These are phyloP conservation scores for Chaetomium cochliodes DNA, from an alignment of 495 filamentous ascomycete species.

Conservation along the genomic window DNA sequence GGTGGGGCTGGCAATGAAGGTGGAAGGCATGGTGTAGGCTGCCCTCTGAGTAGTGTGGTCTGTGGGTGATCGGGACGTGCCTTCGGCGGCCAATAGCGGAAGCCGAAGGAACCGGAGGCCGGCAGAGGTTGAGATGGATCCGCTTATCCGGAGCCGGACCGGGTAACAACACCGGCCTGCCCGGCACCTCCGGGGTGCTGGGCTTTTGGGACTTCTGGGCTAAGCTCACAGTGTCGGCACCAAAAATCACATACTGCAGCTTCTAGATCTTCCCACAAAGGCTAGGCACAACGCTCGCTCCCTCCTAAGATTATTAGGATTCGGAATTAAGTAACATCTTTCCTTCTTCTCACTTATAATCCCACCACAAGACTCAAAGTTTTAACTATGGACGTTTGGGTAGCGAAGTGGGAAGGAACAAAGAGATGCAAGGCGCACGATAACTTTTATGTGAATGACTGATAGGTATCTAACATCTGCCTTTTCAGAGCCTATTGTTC, in stretches of 20 bases:
- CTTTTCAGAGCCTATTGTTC: background rate
- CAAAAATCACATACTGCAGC: background rate
- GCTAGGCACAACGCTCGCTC: background rate
- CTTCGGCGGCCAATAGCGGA: slow-evolving; percentile 7
- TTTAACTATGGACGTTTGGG: background rate
- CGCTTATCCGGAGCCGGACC: background rate
- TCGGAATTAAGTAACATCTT: background rate
- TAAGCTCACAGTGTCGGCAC: background rate
- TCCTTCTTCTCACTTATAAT: background rate
- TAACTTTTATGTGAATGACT: background rate
- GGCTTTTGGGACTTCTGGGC: background rate
- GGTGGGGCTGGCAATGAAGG: slow-evolving; percentile 16
- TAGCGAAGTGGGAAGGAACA: background rate
- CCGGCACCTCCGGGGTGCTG: background rate
- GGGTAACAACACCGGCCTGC: background rate
- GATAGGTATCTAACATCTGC: background rate
- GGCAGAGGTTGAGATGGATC: background rate
- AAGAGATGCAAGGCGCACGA: no score
- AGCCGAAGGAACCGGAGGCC: background rate
- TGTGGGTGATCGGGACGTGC: background rate
- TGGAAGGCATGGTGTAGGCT: slow-evolving; percentile 14
- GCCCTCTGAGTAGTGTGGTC: background rate
- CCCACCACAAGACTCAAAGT: no score
- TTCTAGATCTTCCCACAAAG: background rate
- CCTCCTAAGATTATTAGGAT: background rate